Conservation (phyloP, 2,329 filamentous ascomycete genomes). For the Curvularia verruculosa region DNA sequence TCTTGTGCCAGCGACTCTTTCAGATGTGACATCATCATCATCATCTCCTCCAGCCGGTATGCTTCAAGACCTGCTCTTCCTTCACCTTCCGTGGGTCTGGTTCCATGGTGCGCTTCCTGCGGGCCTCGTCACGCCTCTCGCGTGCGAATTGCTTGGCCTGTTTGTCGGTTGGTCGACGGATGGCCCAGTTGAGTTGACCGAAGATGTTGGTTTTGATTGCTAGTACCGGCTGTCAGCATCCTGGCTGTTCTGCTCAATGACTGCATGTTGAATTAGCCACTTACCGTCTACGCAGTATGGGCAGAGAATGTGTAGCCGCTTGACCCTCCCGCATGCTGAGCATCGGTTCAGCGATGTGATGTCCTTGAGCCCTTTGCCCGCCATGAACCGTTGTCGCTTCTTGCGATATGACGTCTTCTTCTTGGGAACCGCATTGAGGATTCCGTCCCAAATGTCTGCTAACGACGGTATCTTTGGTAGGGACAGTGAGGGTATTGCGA, state of each 20-base stretch:
- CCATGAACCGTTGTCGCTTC: slow-evolving; percentile 91
- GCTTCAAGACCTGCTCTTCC: slow-evolving; percentile 36
- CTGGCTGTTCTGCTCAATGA: background rate
- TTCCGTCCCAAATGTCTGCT: slow-evolving; percentile 89
- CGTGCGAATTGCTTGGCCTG: slow-evolving; percentile 37
- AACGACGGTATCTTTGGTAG: slow-evolving; percentile 54
- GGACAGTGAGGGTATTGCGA: slow-evolving; percentile 59
- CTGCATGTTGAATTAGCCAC: slow-evolving; percentile 35
- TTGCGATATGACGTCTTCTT: slow-evolving; percentile 98
- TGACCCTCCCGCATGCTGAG: slow-evolving; percentile 83
- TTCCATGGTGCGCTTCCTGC: slow-evolving; percentile 21
- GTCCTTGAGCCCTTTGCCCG: slow-evolving; percentile 92
- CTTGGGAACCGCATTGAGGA: slow-evolving; percentile 92
- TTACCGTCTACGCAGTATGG: slow-evolving; percentile 83
- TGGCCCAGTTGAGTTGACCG: slow-evolving; percentile 34
- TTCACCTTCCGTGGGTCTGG: slow-evolving; percentile 36
- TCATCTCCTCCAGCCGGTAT: slow-evolving; percentile 37
- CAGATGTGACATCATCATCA: slow-evolving; percentile 12
- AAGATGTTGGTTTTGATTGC: slow-evolving; percentile 47
- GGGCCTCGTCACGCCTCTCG: slow-evolving; percentile 25
- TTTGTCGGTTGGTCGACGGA: slow-evolving; percentile 37
- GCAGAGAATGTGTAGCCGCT: slow-evolving; percentile 88
- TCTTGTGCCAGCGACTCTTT: background rate
- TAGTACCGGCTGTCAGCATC: slow-evolving; percentile 19
- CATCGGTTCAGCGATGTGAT: slow-evolving; percentile 86